Evolutionary conservation across 2,329 filamentous ascomycete species (phyloP).

Genomic region (Dothideomycetes sp.): DNA sequence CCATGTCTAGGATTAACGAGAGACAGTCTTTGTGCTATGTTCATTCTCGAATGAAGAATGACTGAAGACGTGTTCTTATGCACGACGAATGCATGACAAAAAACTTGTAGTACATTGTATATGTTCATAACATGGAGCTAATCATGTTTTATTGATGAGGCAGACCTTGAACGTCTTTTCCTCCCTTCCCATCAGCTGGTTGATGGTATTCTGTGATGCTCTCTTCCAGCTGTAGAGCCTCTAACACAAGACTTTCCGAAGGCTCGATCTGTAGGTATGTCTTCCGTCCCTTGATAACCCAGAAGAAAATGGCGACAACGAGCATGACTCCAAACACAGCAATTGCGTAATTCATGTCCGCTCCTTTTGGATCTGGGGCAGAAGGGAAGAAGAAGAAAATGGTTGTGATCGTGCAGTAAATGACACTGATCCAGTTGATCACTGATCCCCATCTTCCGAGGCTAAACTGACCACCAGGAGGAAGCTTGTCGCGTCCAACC

Average conservation of each 20-base stretch:
- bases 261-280: conserved; percentile 23
- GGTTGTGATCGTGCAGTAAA: conserved; percentile 45
- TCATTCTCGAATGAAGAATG: too few relatives aligned
- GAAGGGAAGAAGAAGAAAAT: conserved; percentile 49
- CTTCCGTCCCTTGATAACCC: conserved; percentile 39
- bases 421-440: conserved; percentile 36
- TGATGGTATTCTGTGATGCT: neutral
- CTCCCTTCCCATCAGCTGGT: too few relatives aligned
- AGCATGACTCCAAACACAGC: conserved; percentile 49
- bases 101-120: too few relatives aligned
- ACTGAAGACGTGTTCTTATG: too few relatives aligned
- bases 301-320: conserved; percentile 41
- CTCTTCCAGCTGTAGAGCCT: conserved; percentile 6
- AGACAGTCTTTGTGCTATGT: too few relatives aligned
- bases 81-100: too few relatives aligned
- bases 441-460: conserved; percentile 31
- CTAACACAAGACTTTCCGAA: neutral
- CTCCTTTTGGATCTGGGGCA: conserved; percentile 34
- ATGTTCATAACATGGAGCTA: too few relatives aligned
- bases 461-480: conserved; percentile 34
- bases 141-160: too few relatives aligned
- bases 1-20: too few relatives aligned
- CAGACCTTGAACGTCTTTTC: too few relatives aligned
- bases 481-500: conserved; percentile 45
- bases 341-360: conserved; percentile 52